These are phyloP conservation scores for Neurospora sp. DNA, from an alignment of 2,329 filamentous ascomycete genomes.

Conservation along the genomic window DNA sequence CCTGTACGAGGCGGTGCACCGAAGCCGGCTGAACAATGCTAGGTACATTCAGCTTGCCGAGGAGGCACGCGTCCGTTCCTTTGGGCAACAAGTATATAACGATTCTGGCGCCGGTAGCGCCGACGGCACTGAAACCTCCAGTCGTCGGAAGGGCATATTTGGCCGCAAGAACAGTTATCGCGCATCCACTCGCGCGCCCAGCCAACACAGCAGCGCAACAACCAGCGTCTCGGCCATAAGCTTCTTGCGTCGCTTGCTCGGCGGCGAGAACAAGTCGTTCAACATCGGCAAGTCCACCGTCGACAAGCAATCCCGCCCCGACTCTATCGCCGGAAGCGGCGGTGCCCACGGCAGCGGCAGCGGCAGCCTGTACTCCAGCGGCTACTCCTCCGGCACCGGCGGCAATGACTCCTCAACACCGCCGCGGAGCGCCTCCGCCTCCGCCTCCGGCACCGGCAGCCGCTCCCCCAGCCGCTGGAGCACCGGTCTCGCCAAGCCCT, in stretches of 20 bases:
- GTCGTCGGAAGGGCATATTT: conserved; percentile 45
- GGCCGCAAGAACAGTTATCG: conserved; percentile 56
- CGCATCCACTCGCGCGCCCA: conserved; percentile 50
- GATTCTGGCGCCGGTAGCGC: conserved; percentile 36
- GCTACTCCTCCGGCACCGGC: conserved; percentile 38
- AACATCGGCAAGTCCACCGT: conserved; percentile 75
- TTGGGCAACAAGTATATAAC: conserved; percentile 44
- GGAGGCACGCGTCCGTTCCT: conserved; percentile 62
- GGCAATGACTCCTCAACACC: conserved; percentile 31
- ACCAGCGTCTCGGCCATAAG: conserved; percentile 54
- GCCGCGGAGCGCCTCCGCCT: conserved; percentile 50
- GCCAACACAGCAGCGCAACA: conserved; percentile 56
- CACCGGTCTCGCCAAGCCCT: conserved; percentile 57
- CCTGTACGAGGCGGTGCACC: conserved; percentile 79
- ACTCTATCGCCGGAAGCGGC: conserved; percentile 34
- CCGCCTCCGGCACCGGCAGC: conserved; percentile 31
- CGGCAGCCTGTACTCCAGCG: conserved; percentile 49
- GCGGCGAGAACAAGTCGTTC: conserved; percentile 60
- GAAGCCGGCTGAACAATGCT: conserved; percentile 82
- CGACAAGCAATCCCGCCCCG: conserved; percentile 39
- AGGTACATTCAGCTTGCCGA: conserved; percentile 66
- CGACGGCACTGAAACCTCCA: conserved; percentile 30
- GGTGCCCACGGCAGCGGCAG: conserved; percentile 22
- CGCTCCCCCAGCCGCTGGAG: conserved; percentile 46
- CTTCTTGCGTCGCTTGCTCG: conserved; percentile 70